Base-by-base conservation (phyloP, 2,329 filamentous ascomycete genomes). In the Penicillium sp. region DNA sequence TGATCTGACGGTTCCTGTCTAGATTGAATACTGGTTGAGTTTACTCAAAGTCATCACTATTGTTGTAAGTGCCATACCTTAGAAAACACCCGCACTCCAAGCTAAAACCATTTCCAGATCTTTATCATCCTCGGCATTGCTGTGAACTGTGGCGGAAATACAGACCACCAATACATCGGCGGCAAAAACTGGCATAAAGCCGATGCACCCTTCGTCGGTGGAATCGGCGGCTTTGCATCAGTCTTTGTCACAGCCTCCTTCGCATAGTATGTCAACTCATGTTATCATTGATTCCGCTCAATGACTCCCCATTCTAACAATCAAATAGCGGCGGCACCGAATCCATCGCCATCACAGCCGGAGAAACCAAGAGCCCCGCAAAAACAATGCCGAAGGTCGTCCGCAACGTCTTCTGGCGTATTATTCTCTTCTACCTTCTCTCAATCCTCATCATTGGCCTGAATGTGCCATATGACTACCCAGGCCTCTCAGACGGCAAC, bases 341-440 rank as follows among this genome's bases (percentile, higher is more conserved):
- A 69, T 83, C 81, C 34, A 86, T 88, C 47, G 85, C 84, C 49
- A 85, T 88, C 55, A 87, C 85, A 0, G 85, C 85, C 1, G 85
- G 85, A 42, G 85, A 88, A 69, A 87, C 85, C 2, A 83, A 82
- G 61, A 79, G 87, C 61, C 85, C 86, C 0, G 78, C 82, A 18
- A 80, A 79, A 60, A 86, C 80, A 54, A 73, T 88, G 34, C 86
- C 86, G 1, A 79, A 79, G 3, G 85, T 87, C 3, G 82, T 88
- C 44, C 83, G 83, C 61, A 87, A 87, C 53, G 84, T 86, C 38
- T 86, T 87, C 65, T 87, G 82, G 82, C 80, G 85, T 5, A 85
- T 85, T 51, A 58, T 84, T 4, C 74, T 84, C 9, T 84, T 85
- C 69, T 81, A 81, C 61, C 72, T 81, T 48, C 69, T 78, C 5